Evolutionary conservation across 305 asterid species (phyloP).

Genomic region (Fraxinus angustifolia): DNA sequence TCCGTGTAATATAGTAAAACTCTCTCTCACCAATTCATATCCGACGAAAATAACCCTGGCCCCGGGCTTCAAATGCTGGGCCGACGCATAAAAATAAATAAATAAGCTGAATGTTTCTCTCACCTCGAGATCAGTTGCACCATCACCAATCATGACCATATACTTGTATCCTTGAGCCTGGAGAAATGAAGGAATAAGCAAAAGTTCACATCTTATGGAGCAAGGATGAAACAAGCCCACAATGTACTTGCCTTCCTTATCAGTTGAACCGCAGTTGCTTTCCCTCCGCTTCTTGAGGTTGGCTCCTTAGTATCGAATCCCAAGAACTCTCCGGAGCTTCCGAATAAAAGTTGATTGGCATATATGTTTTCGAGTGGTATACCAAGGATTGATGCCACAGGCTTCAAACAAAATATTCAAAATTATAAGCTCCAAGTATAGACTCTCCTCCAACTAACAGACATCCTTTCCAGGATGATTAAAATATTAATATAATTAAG

Average conservation of each 20-base stretch:
- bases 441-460: not conserved
- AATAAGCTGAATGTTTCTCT: constrained; percentile 12
- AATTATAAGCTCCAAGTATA: constrained; percentile 21
- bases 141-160: constrained; percentile 96
- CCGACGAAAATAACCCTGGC: not conserved
- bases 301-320: constrained; percentile 84
- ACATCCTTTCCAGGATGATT: not conserved
- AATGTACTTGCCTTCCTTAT: constrained; percentile 59
- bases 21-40: not conserved
- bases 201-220: not conserved
- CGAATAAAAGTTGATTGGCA: constrained; percentile 78
- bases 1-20: not conserved
- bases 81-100: not conserved
- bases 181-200: not conserved
- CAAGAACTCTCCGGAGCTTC: constrained; percentile 66
- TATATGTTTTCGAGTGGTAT: constrained; percentile 58
- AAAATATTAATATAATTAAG: not conserved
- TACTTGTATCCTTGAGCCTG: constrained; percentile 65
- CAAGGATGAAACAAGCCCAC: not conserved
- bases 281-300: constrained; percentile 93
- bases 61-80: not conserved
- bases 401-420: constrained; percentile 36
- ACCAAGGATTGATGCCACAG: constrained; percentile 77
- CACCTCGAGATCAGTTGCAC: constrained; percentile 98
- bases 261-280: constrained; percentile 79